These are phyloP conservation scores for Skeletonema costatum DNA, from an alignment of 108 stramenopile species.

Conservation along the genomic window DNA sequence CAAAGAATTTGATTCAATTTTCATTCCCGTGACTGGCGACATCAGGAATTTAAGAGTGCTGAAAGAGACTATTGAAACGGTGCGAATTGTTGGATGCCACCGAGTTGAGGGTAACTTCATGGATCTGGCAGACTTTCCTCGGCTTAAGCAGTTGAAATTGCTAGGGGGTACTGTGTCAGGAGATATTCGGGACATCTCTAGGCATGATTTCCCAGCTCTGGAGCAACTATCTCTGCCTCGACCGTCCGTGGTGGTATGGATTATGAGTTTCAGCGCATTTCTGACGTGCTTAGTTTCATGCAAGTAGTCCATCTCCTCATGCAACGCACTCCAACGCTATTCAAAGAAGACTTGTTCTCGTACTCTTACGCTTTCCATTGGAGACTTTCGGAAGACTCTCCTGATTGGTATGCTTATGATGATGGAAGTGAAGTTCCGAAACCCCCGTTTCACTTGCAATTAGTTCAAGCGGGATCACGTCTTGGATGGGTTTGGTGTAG, in stretches of 20 bases:
- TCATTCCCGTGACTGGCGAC: background rate
- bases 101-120: slow-evolving; percentile 1
- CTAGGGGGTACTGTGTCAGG: background rate
- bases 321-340: background rate
- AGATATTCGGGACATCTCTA: background rate
- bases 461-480: background rate
- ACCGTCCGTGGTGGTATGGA: background rate
- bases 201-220: background rate
- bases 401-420: background rate
- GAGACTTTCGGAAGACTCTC: background rate
- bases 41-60: background rate
- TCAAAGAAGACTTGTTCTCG: no score
- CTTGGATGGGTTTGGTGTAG: background rate
- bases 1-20: background rate
- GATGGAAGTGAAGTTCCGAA: background rate
- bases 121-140: slow-evolving; percentile 24
- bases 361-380: background rate
- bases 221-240: background rate
- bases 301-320: background rate
- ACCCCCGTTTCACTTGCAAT: background rate
- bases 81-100: background rate
- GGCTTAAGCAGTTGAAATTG: slow-evolving; percentile 8
- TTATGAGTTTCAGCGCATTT: background rate
- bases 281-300: background rate
- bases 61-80: background rate